phyloP scores from a whole-genome alignment of 2,329 filamentous ascomycete species.

The Penicillium rolfsii region DNA sequence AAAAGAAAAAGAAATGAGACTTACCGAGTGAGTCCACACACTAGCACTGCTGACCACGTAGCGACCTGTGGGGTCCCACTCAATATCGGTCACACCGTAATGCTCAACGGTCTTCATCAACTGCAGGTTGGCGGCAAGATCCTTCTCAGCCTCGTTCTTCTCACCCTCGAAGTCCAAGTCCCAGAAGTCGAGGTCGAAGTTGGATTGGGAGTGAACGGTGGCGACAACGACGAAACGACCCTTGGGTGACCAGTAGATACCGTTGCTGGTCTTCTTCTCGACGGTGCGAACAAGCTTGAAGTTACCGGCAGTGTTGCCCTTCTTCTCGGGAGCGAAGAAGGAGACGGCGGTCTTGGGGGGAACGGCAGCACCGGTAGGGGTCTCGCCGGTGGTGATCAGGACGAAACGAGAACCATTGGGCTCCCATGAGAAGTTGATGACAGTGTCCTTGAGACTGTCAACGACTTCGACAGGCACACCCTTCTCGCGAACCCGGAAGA shows the following conservation, averaged over 20 bases:
- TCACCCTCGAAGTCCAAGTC: constrained; percentile 98
- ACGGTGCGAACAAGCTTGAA: constrained; percentile 95
- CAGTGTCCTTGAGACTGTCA: constrained; percentile 95
- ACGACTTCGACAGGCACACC: constrained; percentile 97
- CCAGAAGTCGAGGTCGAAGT: constrained; percentile 95
- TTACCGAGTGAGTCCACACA: constrained; percentile 93
- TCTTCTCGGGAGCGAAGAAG: constrained; percentile 98
- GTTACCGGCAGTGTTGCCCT: constrained; percentile 79
- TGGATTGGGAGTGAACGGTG: constrained; percentile 88
- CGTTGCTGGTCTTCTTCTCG: constrained; percentile 99
- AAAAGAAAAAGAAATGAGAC: constrained; percentile 37
- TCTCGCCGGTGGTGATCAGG: constrained; percentile 91
- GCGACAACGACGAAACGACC: constrained; percentile 94
- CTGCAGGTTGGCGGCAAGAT: constrained; percentile 90
- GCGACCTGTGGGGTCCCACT: constrained; percentile 96
- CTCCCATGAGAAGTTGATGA: constrained; percentile 99
- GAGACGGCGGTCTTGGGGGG: constrained; percentile 91
- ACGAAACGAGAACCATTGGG: constrained; percentile 97
- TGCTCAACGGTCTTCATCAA: constrained; percentile 93
- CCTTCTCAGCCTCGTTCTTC: constrained; percentile 89
- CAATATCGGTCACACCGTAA: constrained; percentile 95
- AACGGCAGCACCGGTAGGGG: constrained; percentile 74
- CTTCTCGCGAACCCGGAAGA: constrained; percentile 97
- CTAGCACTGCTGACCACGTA: constrained; percentile 93
- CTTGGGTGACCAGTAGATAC: constrained; percentile 97